Conservation (phyloP, 768 basidiomycete genomes). For the Paxillus involutus region DNA sequence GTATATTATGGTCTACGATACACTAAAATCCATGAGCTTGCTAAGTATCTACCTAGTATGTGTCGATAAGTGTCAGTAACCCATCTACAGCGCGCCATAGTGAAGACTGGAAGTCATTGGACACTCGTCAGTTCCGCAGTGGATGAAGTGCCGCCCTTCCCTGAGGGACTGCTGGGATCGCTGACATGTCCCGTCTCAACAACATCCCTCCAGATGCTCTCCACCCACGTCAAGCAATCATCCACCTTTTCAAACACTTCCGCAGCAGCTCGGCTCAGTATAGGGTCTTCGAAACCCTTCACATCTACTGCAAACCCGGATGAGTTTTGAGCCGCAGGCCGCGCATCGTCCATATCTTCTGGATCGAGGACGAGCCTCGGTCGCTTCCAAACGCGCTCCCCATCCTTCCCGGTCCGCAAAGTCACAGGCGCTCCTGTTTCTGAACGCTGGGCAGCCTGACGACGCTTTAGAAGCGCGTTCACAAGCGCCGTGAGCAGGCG, state of each 20-base stretch:
- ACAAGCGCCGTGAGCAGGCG: slow-evolving; percentile 49
- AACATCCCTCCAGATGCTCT: slow-evolving; percentile 53
- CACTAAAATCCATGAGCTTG: too few species aligned
- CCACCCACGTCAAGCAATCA: slow-evolving; percentile 51
- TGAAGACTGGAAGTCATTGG: background rate
- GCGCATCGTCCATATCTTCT: slow-evolving; percentile 16
- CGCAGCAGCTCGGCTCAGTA: slow-evolving; percentile 44
- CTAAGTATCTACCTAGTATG: too few species aligned
- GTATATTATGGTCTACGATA: too few species aligned
- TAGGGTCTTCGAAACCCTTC: slow-evolving; percentile 69
- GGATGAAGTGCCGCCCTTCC: background rate
- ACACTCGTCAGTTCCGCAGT: background rate
- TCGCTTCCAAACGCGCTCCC: slow-evolving; percentile 22
- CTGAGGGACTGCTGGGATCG: background rate
- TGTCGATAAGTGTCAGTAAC: too few species aligned
- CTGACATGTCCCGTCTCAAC: slow-evolving; percentile 12
- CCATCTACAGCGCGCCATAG: too few species aligned
- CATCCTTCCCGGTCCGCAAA: slow-evolving; percentile 33
- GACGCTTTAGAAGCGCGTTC: slow-evolving; percentile 24
- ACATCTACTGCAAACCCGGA: slow-evolving; percentile 27
- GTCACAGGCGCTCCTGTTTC: slow-evolving; percentile 15
- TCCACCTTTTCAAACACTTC: slow-evolving; percentile 43
- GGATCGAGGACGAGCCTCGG: slow-evolving; percentile 27
- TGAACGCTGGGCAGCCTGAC: slow-evolving; percentile 1
- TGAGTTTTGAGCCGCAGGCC: background rate